A percentile compares a stretch with the other conserved stretches of the same genome.
These are phyloP conservation scores for Priceomyces carsonii DNA, from an alignment of 805 yeast genomes.

Conservation along the genomic window DNA sequence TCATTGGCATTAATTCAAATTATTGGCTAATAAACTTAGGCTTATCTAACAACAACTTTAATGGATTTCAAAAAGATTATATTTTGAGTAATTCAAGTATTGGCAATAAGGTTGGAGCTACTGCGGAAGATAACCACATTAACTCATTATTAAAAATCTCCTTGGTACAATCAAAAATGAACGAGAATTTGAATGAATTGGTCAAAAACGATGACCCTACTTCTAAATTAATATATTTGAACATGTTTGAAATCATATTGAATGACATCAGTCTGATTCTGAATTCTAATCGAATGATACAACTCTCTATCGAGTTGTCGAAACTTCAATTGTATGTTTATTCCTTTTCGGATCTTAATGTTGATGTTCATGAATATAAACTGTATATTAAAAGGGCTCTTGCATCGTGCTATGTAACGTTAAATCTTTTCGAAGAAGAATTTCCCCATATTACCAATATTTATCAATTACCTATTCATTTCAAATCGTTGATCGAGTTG, in stretches of 20 bases:
- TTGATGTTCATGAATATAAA: constrained; percentile 29
- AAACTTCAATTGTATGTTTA: constrained; percentile 39
- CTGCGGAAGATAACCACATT: constrained; percentile 21
- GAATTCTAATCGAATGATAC: constrained; percentile 24
- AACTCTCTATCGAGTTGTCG: constrained; percentile 35
- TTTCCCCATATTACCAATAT: constrained; percentile 19
- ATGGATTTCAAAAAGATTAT: constrained; percentile 37
- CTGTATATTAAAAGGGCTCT: constrained; percentile 26
- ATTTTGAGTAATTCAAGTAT: constrained; percentile 33
- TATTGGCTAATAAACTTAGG: constrained; percentile 45
- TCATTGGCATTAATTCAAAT: constrained; percentile 42
- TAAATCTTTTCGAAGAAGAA: constrained; percentile 21
- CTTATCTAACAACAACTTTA: constrained; percentile 29
- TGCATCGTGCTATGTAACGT: constrained; percentile 26
- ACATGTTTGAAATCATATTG: constrained; percentile 45
- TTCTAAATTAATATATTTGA: constrained; percentile 35
- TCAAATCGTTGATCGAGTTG: constrained; percentile 38
- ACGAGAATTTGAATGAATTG: constrained; percentile 37
- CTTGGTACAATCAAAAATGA: constrained; percentile 38
- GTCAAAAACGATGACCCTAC: constrained; percentile 23
- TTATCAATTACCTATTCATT: constrained; percentile 42
- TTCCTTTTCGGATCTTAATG: constrained; percentile 27
- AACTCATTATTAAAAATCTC: constrained; percentile 31
- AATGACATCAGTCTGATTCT: constrained; percentile 22
- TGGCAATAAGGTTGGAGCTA: constrained; percentile 14